These are phyloP conservation scores for Globomyces pollinis-pini DNA, from an alignment of 192 early-diverging fungal genomes.

Conservation along the genomic window DNA sequence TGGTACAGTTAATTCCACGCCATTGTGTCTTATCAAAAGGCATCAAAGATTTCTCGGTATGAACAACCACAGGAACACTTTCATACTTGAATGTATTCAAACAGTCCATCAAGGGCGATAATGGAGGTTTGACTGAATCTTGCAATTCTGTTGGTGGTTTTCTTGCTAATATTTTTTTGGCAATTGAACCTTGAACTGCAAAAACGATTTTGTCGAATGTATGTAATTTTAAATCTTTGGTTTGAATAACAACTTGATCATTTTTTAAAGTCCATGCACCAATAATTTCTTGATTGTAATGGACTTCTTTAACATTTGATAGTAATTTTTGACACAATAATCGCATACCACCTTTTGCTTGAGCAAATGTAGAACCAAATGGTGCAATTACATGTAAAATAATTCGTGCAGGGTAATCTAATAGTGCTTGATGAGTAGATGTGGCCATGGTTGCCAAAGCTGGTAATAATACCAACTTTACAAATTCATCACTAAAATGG, in stretches of 20 bases:
- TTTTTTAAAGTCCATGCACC: slow-evolving; percentile 1
- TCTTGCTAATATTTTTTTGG: slow-evolving; percentile 20
- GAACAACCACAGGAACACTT: slow-evolving; percentile 34
- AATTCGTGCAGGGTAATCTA: slow-evolving; percentile 6
- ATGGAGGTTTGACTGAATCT: not conserved
- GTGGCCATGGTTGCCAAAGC: not conserved
- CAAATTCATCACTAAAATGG: slow-evolving; percentile 8
- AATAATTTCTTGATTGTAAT: not conserved
- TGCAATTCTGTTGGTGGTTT: not conserved
- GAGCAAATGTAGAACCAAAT: not conserved
- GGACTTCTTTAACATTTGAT: not conserved
- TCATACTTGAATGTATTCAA: slow-evolving; percentile 36
- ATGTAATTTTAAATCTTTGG: not conserved
- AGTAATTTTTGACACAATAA: not conserved
- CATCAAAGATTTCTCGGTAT: slow-evolving; percentile 41
- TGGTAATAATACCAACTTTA: not conserved
- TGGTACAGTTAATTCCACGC: slow-evolving; percentile 42
- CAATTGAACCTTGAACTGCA: slow-evolving; percentile 45
- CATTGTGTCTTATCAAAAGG: slow-evolving; percentile 24
- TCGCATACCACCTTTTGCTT: slow-evolving; percentile 4
- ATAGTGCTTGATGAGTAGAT: not conserved
- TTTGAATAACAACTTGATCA: slow-evolving; percentile 13
- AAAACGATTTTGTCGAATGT: slow-evolving; percentile 41
- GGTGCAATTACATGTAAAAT: not conserved
- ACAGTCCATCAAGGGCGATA: slow-evolving; percentile 2